Evolutionary conservation across 345 rosid genomes (phyloP), one percentile per base, ranked within the genome.

Genomic region (Firmiana major): DNA sequence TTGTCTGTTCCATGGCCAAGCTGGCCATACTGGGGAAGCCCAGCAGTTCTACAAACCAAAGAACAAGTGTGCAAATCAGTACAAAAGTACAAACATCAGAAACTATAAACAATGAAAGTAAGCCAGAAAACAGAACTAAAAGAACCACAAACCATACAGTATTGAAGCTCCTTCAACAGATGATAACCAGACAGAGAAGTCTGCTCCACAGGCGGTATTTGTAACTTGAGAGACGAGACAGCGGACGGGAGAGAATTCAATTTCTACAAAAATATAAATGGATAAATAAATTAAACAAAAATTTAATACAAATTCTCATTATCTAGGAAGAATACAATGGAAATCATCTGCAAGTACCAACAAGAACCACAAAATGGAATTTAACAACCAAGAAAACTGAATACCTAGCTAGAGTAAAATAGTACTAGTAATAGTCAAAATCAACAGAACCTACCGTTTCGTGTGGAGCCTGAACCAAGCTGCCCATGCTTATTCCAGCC

Each of bases 1-100:
- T 97, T 94, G 79, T 94, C 98, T 9, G 98, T 97, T 78, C 99
- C 98, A 85, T 97, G 99, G 67, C 99, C 99, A 86, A 97, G 98
- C 80, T 97, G 99, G 75, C 99, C 99, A 85, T 91, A 94, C 80
- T 94, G 99, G 74, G 99, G 98, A 82, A 94, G 97, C 64, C 99
- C 99, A 3, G 97, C 98, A 82, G 97, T 92, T 79, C 99, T 96
- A 81, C 75, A 81, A 81, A 80, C 74, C 80, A 73, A 80, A 28
- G 75, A 83, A 78, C 71, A 77, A 57, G 64, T 75, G 62, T 53
- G 59, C 66, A 75, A 66, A 63, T 78, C 75, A 81, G 78, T 16
- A 62, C 63, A 16, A 43, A 26, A 12, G 11, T 16, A 66, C 10
- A 9, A 15, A 46, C 15, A n/a, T 70, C 7, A 53, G 43, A 9